Percentiles rank a stretch among this genome's conserved stretches.
Conservation (phyloP, 2,329 filamentous ascomycete genomes). For the Periglandula ipomoeae region DNA sequence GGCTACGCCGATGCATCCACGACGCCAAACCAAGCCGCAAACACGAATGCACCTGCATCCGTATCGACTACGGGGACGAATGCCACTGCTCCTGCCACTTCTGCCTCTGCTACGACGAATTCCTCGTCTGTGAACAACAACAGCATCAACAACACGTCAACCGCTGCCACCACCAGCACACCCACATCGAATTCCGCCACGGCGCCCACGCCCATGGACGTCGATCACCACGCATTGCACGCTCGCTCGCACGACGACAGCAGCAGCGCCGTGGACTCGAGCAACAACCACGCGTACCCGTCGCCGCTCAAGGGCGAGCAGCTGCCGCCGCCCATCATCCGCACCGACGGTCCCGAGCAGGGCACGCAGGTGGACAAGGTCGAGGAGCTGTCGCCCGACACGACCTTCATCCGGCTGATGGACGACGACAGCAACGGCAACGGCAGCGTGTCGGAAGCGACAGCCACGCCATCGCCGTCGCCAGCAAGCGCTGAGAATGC, state of each 20-base stretch:
- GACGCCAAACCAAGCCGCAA: neutral
- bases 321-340: conserved; percentile 40
- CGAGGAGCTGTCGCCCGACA: conserved; percentile 48
- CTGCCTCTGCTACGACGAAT: neutral
- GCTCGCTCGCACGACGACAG: conserved; percentile 11
- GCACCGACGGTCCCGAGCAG: conserved; percentile 53
- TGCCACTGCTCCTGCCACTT: neutral
- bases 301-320: conserved; percentile 53
- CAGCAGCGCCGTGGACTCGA: conserved; percentile 22
- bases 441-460: conserved; percentile 21
- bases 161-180: neutral
- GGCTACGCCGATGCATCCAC: conserved; percentile 47
- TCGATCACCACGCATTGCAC: conserved; percentile 35
- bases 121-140: neutral
- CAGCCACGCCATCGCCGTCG: conserved; percentile 25
- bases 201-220: conserved; percentile 46
- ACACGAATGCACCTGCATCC: conserved; percentile 21
- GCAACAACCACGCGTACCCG: conserved; percentile 51
- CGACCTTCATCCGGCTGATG: conserved; percentile 50
- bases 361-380: conserved; percentile 58
- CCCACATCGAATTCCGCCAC: conserved; percentile 30
- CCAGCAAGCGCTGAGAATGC: conserved; percentile 37
- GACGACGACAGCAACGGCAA: conserved; percentile 28
- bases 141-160: conserved; percentile 29
- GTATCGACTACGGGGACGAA: conserved; percentile 25